Conservation (phyloP, 768 basidiomycete species). For the Pluteus cervinus region DNA sequence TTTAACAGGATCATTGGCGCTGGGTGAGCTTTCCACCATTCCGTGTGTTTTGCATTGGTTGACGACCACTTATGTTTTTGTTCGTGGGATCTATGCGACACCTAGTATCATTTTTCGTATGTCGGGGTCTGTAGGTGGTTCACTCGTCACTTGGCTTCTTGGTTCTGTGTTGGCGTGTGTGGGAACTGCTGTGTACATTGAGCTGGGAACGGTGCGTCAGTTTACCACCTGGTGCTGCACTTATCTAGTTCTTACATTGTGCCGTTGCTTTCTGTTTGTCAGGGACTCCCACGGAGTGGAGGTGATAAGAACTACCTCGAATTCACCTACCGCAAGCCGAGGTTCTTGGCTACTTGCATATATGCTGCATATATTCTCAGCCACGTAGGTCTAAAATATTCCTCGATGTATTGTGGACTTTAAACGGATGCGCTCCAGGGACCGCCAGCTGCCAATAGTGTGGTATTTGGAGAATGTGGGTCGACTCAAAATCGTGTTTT, state of each 20-base stretch:
- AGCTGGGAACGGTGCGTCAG: conserved; percentile 59
- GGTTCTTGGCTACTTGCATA: conserved; percentile 47
- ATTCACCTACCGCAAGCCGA: conserved; percentile 51
- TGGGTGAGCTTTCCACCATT: conserved; percentile 35
- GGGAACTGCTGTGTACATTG: conserved; percentile 67
- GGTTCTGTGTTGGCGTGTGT: conserved; percentile 59
- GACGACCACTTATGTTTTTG: neutral
- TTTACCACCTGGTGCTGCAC: neutral
- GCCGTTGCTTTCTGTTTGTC: neutral
- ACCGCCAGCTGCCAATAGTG: conserved; percentile 38
- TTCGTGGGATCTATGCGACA: conserved; percentile 58
- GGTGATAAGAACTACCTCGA: conserved; percentile 74
- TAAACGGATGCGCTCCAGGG: conserved; percentile 32
- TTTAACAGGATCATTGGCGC: conserved; percentile 75
- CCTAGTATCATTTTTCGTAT: conserved; percentile 61
- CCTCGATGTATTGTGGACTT: neutral
- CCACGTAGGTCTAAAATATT: conserved; percentile 27
- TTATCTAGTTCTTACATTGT: conserved; percentile 2
- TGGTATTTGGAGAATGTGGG: conserved; percentile 64
- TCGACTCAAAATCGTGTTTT: neutral
- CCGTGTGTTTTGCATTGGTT: neutral
- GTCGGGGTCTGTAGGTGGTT: conserved; percentile 64
- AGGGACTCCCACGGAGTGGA: conserved; percentile 57
- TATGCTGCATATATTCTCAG: conserved; percentile 51
- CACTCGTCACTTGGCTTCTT: conserved; percentile 64